Conservation (phyloP, 768 basidiomycete genomes). For the Mycena metata region DNA sequence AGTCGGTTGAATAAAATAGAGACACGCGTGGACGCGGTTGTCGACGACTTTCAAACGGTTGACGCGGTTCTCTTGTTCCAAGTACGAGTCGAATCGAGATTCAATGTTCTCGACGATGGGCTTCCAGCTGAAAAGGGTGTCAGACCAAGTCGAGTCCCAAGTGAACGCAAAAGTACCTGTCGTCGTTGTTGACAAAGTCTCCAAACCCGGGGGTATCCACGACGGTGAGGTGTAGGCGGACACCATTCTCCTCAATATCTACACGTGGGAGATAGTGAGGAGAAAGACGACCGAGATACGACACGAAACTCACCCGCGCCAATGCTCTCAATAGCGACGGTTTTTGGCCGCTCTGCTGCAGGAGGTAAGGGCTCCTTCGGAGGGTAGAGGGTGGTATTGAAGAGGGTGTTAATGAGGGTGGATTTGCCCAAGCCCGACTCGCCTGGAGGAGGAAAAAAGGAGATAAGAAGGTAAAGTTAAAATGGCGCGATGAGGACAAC, state of each 20-base stretch:
- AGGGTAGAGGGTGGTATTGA: slow-evolving; percentile 96
- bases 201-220: slow-evolving; percentile 99
- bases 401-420: slow-evolving; percentile 97
- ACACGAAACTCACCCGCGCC: slow-evolving; percentile 82
- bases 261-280: slow-evolving; percentile 46
- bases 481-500: slow-evolving; percentile 53
- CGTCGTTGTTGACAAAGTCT: slow-evolving; percentile 99
- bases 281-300: slow-evolving; percentile 37
- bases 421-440: slow-evolving; percentile 99
- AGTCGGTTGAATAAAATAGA: slow-evolving; percentile 99
- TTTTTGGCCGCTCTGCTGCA: slow-evolving; percentile 88
- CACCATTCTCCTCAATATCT: slow-evolving; percentile 99
- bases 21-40: slow-evolving; percentile 97
- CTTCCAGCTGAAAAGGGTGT: slow-evolving; percentile 80
- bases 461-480: slow-evolving; percentile 41
- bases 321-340: slow-evolving; percentile 98
- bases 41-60: slow-evolving; percentile 94
- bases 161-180: slow-evolving; percentile 71
- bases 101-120: slow-evolving; percentile 99
- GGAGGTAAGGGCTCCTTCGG: slow-evolving; percentile 89
- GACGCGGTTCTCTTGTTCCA: slow-evolving; percentile 99
- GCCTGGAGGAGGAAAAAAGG: slow-evolving; percentile 63
- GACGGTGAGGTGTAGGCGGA: slow-evolving; percentile 96
- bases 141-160: slow-evolving; percentile 32
- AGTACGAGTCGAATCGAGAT: slow-evolving; percentile 95